phyloP scores from a whole-genome alignment of 192 early-diverging fungal genomes.

The Chytriomyces hyalinus region DNA sequence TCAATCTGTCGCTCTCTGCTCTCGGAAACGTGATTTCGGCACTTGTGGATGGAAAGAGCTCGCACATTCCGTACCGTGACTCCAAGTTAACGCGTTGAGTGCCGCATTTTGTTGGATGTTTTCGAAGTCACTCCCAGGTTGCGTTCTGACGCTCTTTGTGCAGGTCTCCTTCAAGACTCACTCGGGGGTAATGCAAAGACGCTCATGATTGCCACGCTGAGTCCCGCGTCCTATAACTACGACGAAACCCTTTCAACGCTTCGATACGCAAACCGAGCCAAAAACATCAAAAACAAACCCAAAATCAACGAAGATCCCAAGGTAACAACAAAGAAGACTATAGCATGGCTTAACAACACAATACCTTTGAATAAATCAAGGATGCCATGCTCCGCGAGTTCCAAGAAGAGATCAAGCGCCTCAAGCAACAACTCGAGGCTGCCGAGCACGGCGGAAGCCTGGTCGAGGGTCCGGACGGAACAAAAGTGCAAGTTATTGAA shows the following conservation, averaged over 20 bases:
- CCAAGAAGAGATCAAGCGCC: constrained; percentile 68
- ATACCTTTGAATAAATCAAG: constrained; percentile 20
- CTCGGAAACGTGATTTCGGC: constrained; percentile 71
- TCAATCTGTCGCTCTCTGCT: constrained; percentile 67
- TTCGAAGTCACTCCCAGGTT: no score
- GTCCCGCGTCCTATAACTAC: constrained; percentile 68
- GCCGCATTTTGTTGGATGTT: background rate
- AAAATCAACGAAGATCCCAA: constrained; percentile 75
- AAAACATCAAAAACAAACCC: constrained; percentile 74
- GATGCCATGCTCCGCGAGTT: constrained; percentile 71
- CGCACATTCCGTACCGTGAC: constrained; percentile 70
- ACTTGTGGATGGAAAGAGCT: constrained; percentile 67
- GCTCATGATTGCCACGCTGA: constrained; percentile 68
- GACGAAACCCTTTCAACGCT: constrained; percentile 69
- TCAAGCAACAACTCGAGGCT: constrained; percentile 60
- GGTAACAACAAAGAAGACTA: constrained; percentile 27
- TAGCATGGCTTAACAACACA: constrained; percentile 10
- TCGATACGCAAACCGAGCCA: constrained; percentile 67
- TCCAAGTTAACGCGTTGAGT: constrained; percentile 61
- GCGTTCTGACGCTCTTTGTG: no score
- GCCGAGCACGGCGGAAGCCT: constrained; percentile 45
- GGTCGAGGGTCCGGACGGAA: constrained; percentile 44
- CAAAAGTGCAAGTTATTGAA: constrained; percentile 41
- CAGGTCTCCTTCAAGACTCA: constrained; percentile 62
- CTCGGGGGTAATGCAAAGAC: constrained; percentile 71